Evolutionary conservation across 768 basidiomycete genomes (phyloP).

Genomic region (Boletus barrowsii): DNA sequence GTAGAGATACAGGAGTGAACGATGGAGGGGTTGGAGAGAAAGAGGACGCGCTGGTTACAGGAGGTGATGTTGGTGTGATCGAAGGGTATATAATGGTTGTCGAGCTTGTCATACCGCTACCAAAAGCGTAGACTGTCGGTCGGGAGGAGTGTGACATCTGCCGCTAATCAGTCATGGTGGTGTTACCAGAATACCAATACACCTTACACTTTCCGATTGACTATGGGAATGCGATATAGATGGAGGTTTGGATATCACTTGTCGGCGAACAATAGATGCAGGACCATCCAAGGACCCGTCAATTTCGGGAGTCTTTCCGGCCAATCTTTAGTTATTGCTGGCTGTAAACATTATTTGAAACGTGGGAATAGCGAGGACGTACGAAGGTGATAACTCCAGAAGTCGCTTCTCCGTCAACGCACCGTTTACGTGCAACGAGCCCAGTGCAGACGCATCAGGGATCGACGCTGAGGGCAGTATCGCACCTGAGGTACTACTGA

Average conservation of each 20-base stretch:
- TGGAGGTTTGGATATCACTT: constrained; percentile 41
- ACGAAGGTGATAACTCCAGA: constrained; percentile 20
- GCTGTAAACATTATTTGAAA: constrained; percentile 10
- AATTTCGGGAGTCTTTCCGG: constrained; percentile 13
- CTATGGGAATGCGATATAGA: constrained; percentile 46
- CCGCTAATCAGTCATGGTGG: constrained; percentile 9
- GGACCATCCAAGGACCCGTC: constrained; percentile 13
- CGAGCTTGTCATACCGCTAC: constrained; percentile 37
- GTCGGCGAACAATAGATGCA: constrained; percentile 33
- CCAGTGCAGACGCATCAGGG: constrained; percentile 6
- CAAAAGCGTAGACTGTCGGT: constrained; percentile 34
- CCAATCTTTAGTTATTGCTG: constrained; percentile 12
- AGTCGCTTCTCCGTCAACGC: constrained; percentile 16
- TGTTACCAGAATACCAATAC: constrained; percentile 3
- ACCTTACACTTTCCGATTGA: constrained; percentile 49
- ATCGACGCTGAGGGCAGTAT: constrained; percentile 16
- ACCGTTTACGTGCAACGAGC: constrained; percentile 15
- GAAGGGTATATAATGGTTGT: constrained; percentile 53
- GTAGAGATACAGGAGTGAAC: constrained; percentile 51
- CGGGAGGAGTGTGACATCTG: constrained; percentile 37
- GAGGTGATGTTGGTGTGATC: constrained; percentile 39
- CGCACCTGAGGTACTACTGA: constrained; percentile 28
- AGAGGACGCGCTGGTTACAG: constrained; percentile 36
- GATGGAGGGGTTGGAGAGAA: constrained; percentile 38
- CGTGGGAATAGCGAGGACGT: constrained; percentile 8